These are phyloP conservation scores for Candida maesae DNA, from an alignment of 805 yeast genomes.

Conservation along the genomic window DNA sequence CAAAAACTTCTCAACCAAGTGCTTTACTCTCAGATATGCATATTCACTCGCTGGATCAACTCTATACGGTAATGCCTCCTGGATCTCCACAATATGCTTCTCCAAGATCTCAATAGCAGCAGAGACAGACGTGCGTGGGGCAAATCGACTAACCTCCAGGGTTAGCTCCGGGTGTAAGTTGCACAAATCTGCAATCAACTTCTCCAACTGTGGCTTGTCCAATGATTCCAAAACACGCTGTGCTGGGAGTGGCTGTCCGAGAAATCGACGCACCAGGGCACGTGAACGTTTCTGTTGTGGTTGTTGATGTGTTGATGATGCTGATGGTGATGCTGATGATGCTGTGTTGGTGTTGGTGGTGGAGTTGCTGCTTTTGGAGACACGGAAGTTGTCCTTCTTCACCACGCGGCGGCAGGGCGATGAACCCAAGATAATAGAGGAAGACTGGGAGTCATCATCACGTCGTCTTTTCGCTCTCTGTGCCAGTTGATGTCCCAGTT, in stretches of 20 bases:
- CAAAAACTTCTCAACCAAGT: constrained; percentile 63
- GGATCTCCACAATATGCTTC: constrained; percentile 37
- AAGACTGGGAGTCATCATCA: neutral
- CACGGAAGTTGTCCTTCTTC: constrained; percentile 1
- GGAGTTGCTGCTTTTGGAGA: constrained; percentile 1
- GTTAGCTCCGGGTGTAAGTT: constrained; percentile 59
- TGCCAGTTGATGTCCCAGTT: neutral
- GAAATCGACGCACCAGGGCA: constrained; percentile 24
- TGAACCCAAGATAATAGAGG: neutral
- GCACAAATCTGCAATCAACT: constrained; percentile 49
- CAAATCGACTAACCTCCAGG: constrained; percentile 41
- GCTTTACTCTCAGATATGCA: constrained; percentile 69
- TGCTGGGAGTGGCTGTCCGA: constrained; percentile 61
- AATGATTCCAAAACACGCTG: constrained; percentile 64
- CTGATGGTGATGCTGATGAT: too few relatives aligned
- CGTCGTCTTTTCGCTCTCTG: constrained; percentile 5
- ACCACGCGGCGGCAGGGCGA: neutral
- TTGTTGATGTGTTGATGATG: neutral
- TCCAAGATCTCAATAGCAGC: constrained; percentile 49
- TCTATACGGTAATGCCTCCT: constrained; percentile 62
- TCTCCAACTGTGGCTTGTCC: constrained; percentile 51
- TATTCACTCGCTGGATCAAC: constrained; percentile 73
- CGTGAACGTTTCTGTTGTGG: constrained; percentile 2
- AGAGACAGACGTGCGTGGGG: constrained; percentile 56
- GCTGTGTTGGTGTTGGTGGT: neutral